A percentile compares a stretch with the other conserved stretches of the same genome.
These are phyloP conservation scores for Cicer pinnatifidum DNA, from an alignment of 306 rosid species.

Conservation along the genomic window DNA sequence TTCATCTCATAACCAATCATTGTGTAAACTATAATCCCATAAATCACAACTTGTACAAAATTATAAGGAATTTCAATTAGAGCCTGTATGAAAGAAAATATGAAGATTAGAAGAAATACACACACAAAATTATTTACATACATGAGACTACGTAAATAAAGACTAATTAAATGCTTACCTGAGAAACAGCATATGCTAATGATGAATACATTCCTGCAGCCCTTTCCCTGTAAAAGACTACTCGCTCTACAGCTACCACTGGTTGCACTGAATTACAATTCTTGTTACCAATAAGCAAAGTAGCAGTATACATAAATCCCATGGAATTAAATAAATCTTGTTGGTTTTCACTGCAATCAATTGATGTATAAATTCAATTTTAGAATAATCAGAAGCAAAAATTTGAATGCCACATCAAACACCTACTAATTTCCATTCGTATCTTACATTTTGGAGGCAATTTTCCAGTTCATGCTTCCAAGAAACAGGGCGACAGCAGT, in stretches of 20 bases:
- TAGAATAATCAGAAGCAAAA: conserved; percentile 28
- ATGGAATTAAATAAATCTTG: conserved; percentile 60
- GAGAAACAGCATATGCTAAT: conserved; percentile 65
- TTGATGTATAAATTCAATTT: conserved; percentile 6
- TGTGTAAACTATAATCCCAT: conserved; percentile 55
- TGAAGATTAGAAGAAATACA: conserved; percentile 3
- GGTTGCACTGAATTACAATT: conserved; percentile 57
- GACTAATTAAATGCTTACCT: conserved; percentile 45
- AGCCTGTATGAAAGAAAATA: conserved; percentile 43
- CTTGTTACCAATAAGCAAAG: conserved; percentile 52
- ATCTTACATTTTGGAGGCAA: conserved; percentile 65
- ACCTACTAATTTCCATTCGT: conserved; percentile 8
- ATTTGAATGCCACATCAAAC: conserved; percentile 15
- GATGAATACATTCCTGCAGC: conserved; percentile 72
- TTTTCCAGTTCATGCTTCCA: conserved; percentile 68
- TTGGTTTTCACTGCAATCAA: conserved; percentile 44
- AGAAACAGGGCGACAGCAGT: conserved; percentile 46
- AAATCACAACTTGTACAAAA: conserved; percentile 48
- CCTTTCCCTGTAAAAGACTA: conserved; percentile 64
- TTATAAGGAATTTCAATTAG: conserved; percentile 55
- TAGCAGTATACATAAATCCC: conserved; percentile 68
- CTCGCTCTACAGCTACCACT: conserved; percentile 54
- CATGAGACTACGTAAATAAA: background rate
- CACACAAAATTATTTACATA: background rate
- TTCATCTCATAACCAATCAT: conserved; percentile 62